Evolutionary conservation across 192 early-diverging fungal genomes (phyloP), one percentile per base, ranked within the genome.

Genomic region (Linnemannia exigua): DNA sequence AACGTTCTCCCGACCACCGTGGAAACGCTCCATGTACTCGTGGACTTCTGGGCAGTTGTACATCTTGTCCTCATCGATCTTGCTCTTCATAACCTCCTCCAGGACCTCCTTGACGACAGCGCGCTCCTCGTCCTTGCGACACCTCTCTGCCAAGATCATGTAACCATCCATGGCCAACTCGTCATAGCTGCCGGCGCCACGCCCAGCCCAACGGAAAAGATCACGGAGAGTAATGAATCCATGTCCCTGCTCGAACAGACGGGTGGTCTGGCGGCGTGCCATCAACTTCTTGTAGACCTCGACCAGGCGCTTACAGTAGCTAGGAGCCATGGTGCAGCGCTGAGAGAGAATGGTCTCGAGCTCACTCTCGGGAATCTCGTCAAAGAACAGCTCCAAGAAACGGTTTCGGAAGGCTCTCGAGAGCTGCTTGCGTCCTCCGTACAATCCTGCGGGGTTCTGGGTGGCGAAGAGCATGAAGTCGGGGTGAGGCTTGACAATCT

Each of bases 381-480:
- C 95, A 87, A 99, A 99, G 80, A 99, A 96, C 58, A 99, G 89
- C 84, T 99, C 99, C 70, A 99, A 85, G 86, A 99, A 99, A 79
- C 99, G 93, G 87, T 99, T 99, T 20, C 98, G 93, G 93, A 99
- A 99, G 0, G 99, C 99, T 15, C 98, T 91, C 0, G 97, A 98
- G 28, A 99, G 91, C 47, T 94, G 94, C 87, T 99, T 99, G 66
- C 99, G 95, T 15, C 99, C 99, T 72, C 97, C 98, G 87, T 99
- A 99, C 36, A 96, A 89, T 9, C 98, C 98, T n/a, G 99, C 94
- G 7, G 99, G 99, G 87, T 99, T 99, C 88, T 99, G 99, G 28
- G 99, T 99, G 35, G 99, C 99, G 91, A 99, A 99, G 17, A 99
- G 92, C 95, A 97, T 97, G 87, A 99, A 99, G 77, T 96, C 92